phyloP scores from a whole-genome alignment of 129 eudicot genomes.

The Saposhnikovia divaricata region DNA sequence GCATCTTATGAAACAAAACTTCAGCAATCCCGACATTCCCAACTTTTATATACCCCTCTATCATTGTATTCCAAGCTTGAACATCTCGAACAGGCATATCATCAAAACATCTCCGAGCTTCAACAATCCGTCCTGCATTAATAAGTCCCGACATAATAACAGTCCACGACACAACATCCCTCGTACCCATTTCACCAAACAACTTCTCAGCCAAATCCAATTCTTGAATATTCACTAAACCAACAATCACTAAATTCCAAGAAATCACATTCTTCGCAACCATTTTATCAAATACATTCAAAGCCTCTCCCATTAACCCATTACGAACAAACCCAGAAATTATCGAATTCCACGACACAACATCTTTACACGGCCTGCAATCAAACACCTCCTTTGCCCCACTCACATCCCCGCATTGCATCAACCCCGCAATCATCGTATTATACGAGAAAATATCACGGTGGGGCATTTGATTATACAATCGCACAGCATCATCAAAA shows the following conservation, averaged over 20 bases:
- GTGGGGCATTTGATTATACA: conserved; percentile 27
- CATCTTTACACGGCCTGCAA: conserved; percentile 26
- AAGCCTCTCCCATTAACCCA: conserved; percentile 21
- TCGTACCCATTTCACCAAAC: background rate
- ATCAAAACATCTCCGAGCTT: conserved; percentile 33
- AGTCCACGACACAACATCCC: conserved; percentile 42
- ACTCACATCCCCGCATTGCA: conserved; percentile 19
- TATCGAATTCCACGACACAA: conserved; percentile 36
- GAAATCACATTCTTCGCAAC: conserved; percentile 27
- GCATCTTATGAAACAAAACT: conserved; percentile 38
- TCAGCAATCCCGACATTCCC: conserved; percentile 23
- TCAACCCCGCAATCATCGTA: conserved; percentile 27
- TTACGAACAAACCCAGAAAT: conserved; percentile 33
- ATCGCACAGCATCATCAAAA: conserved; percentile 11
- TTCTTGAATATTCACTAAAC: conserved; percentile 21
- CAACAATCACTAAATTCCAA: conserved; percentile 33
- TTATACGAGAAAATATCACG: conserved; percentile 36
- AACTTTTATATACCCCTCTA: conserved; percentile 25
- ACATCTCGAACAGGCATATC: conserved; percentile 29
- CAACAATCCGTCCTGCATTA: conserved; percentile 23
- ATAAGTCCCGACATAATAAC: conserved; percentile 26
- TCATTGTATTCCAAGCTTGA: conserved; percentile 36
- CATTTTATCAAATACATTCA: conserved; percentile 25
- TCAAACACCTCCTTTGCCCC: conserved; percentile 32
- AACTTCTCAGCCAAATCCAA: conserved; percentile 13